A percentile compares a stretch with the other conserved stretches of the same genome.
Evolutionary conservation across 768 basidiomycete species (phyloP).

Genomic region (Obba rivulosa): DNA sequence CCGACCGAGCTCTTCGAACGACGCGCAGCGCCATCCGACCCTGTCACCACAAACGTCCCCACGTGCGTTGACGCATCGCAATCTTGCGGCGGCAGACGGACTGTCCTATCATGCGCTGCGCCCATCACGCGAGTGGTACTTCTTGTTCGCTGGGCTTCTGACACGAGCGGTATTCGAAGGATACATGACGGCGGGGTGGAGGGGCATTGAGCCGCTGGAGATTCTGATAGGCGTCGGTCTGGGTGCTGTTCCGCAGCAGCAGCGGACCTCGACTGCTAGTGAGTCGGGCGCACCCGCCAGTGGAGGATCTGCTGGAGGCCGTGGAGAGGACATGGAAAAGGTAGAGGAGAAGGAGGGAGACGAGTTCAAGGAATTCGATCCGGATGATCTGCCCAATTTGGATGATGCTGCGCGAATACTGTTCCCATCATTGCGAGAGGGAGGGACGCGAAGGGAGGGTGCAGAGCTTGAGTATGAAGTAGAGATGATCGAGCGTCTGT

Average conservation of each 20-base stretch:
- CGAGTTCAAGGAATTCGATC: constrained; percentile 58
- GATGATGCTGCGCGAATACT: constrained; percentile 61
- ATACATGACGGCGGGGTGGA: constrained; percentile 79
- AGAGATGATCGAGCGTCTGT: constrained; percentile 70
- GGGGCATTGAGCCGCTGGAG: constrained; percentile 62
- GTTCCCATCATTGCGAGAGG: constrained; percentile 45
- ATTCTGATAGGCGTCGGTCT: constrained; percentile 71
- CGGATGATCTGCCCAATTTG: constrained; percentile 70
- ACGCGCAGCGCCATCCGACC: constrained; percentile 4
- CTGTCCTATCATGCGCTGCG: constrained; percentile 37
- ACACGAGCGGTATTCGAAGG: constrained; percentile 85
- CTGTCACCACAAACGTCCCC: constrained; percentile 18
- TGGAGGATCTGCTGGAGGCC: neutral
- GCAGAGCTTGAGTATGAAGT: constrained; percentile 68
- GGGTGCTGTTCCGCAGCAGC: constrained; percentile 29
- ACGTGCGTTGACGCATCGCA: constrained; percentile 12
- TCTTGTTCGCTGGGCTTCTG: constrained; percentile 68
- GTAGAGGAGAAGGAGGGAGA: constrained; percentile 14
- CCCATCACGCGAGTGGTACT: constrained; percentile 79
- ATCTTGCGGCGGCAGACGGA: constrained; percentile 12
- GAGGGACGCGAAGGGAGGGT: constrained; percentile 33
- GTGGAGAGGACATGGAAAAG: neutral
- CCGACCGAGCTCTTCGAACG: neutral
- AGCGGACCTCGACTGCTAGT: neutral
- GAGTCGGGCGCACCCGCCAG: neutral